These are phyloP conservation scores for Telopea speciosissima DNA, from an alignment of 177 flowering plant species.

Conservation along the genomic window DNA sequence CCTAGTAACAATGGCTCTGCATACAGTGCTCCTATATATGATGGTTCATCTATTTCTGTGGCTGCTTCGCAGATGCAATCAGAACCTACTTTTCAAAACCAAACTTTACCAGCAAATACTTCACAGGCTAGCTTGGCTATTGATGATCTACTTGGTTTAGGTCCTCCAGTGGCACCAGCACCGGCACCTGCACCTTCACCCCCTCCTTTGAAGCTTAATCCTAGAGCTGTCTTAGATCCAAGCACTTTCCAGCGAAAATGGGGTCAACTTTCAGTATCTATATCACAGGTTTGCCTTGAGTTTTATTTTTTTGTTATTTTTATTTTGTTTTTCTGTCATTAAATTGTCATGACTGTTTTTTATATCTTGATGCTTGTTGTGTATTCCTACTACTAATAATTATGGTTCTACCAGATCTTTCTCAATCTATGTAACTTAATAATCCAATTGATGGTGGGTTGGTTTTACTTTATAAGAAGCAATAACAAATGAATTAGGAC, in stretches of 20 bases:
- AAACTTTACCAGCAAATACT: slow-evolving; percentile 25
- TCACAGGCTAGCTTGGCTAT: slow-evolving; percentile 47
- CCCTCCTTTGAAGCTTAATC: slow-evolving; percentile 64
- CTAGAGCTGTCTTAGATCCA: slow-evolving; percentile 78
- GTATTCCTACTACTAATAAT: neutral
- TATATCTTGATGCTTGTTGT: too few relatives aligned
- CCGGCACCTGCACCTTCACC: slow-evolving; percentile 41
- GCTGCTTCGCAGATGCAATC: slow-evolving; percentile 29
- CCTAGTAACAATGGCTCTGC: slow-evolving; percentile 58
- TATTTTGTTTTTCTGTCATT: neutral
- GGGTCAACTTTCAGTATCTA: slow-evolving; percentile 70
- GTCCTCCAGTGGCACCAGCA: slow-evolving; percentile 27
- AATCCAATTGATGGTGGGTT: neutral
- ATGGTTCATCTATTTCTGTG: slow-evolving; percentile 30
- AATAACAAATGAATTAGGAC: neutral
- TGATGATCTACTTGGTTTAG: slow-evolving; percentile 90
- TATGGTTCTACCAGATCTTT: neutral
- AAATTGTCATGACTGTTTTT: neutral
- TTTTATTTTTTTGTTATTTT: neutral
- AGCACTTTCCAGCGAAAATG: slow-evolving; percentile 89
- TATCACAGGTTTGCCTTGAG: slow-evolving; percentile 56
- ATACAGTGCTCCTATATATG: slow-evolving; percentile 63
- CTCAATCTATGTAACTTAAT: neutral
- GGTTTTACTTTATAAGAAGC: neutral
- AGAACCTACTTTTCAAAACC: slow-evolving; percentile 35